Evolutionary conservation across 805 yeast species (phyloP), one percentile per base, ranked within the genome.

Genomic region (Wickerhamomyces tratensis): DNA sequence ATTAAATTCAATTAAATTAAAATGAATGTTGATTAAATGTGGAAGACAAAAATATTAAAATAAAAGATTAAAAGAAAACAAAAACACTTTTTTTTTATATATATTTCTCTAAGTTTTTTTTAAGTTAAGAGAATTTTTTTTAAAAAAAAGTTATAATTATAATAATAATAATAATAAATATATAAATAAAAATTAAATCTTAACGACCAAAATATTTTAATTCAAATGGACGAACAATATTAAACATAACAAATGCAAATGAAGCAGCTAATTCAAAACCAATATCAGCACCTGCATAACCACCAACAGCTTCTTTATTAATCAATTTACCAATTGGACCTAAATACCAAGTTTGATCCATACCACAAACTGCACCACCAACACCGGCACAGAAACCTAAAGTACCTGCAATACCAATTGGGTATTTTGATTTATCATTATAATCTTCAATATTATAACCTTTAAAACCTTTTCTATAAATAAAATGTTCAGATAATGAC

Each of bases 331-430:
- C 88, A 52, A 86, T 54, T 38, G 75, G 82, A 54, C 96, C 96
- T 14, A 59, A 59, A 69, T 81, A 89, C 86, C 95, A 89, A 5
- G 74, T 74, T 67, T 87, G 95, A 57, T 71, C 69, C 95, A 89
- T 87, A 51, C 97, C 96, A 39, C 86, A 44, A 10, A 79, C 95
- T 35, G 80, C 86, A 62, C 96, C 96, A 31, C 82, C 89, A 39
- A 73, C 82, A 60, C 95, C 96, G 50, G 82, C 76, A 61, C 85
- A 73, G 69, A 88, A 79, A 4, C 85, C 96, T 50, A 78, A 62
- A 14, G 76, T 62, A 48, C 95, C 95, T 2, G 96, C 94, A 41
- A 63, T 52, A 43, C 96, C 96, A 35, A 80, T 63, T 37, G 95
- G 95, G 49, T 82, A 69, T 41, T 71, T 64, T 29, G 66, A 58